phyloP scores from a whole-genome alignment of 495 filamentous ascomycete genomes.

The Neurospora pannonica region DNA sequence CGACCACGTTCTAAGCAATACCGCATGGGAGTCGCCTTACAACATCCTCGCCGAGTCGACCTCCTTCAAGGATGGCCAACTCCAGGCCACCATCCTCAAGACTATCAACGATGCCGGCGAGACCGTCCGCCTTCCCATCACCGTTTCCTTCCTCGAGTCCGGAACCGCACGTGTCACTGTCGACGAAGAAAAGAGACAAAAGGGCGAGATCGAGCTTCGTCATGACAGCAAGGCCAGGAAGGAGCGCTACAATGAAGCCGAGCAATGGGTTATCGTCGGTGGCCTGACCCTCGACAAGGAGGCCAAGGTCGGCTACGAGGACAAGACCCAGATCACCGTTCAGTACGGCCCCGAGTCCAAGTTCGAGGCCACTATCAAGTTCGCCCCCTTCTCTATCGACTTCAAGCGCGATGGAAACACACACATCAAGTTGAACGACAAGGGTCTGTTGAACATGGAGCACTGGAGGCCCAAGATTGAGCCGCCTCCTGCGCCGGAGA shows the following conservation, averaged over 20 bases:
- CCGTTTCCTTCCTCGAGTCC: constrained; percentile 78
- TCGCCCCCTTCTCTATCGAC: constrained; percentile 71
- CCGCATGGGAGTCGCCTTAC: constrained; percentile 75
- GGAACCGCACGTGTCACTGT: constrained; percentile 78
- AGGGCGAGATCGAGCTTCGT: constrained; percentile 79
- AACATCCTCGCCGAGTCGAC: constrained; percentile 60
- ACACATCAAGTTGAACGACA: constrained; percentile 83
- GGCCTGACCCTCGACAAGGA: constrained; percentile 59
- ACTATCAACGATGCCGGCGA: constrained; percentile 48
- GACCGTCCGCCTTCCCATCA: constrained; percentile 69
- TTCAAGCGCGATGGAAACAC: constrained; percentile 74
- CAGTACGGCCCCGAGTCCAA: constrained; percentile 67
- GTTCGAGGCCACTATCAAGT: constrained; percentile 73
- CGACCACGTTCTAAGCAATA: constrained; percentile 56
- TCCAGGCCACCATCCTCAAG: constrained; percentile 74
- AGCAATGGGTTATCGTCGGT: constrained; percentile 78
- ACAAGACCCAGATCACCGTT: constrained; percentile 61
- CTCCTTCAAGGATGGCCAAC: constrained; percentile 66
- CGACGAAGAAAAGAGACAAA: constrained; percentile 83
- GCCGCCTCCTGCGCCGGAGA: constrained; percentile 40
- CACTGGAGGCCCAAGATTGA: constrained; percentile 92
- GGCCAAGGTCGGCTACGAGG: constrained; percentile 48
- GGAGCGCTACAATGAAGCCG: constrained; percentile 86
- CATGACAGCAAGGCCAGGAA: constrained; percentile 79
- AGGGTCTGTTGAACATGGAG: constrained; percentile 81